These are phyloP conservation scores for Hamigera avellanea DNA, from an alignment of 495 filamentous ascomycete genomes.

Conservation along the genomic window DNA sequence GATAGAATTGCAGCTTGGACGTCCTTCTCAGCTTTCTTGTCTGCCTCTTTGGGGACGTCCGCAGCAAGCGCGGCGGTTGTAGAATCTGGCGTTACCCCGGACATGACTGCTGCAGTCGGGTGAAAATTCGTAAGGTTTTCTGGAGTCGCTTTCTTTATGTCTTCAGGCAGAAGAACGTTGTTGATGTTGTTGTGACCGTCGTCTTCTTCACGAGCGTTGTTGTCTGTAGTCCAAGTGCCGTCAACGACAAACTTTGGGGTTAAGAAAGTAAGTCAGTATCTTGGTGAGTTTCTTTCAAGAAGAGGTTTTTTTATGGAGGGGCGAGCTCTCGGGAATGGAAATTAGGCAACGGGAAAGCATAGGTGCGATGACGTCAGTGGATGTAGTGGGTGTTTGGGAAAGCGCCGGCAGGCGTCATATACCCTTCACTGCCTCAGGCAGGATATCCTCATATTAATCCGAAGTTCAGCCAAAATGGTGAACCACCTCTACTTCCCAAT, in stretches of 20 bases:
- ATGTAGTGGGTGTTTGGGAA: no score
- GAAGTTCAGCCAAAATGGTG: no score
- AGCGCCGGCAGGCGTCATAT: no score
- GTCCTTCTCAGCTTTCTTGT: conserved; percentile 7
- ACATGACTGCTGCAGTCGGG: conserved; percentile 42
- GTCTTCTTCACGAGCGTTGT: conserved; percentile 61
- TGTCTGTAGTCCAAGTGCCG: conserved; percentile 72
- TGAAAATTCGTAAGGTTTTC: conserved; percentile 15
- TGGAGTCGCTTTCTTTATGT: conserved; percentile 42
- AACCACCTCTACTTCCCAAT: no score
- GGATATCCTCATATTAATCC: no score
- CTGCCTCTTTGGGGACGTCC: conserved; percentile 49
- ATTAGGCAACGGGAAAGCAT: no score
- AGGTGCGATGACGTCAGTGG: background rate
- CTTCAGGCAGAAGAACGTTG: conserved; percentile 71
- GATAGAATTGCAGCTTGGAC: conserved; percentile 6
- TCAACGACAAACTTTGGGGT: conserved; percentile 76
- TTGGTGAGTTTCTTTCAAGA: background rate
- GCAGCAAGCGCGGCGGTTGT: conserved; percentile 63
- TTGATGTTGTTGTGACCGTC: conserved; percentile 74
- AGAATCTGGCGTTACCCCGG: conserved; percentile 58
- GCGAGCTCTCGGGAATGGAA: background rate
- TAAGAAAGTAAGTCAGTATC: background rate
- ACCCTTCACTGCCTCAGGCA: no score
- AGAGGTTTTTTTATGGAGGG: conserved; percentile 14